Evolutionary conservation across 1,284 basidiomycete genomes (phyloP), one percentile per base, ranked within the genome.

Genomic region (Anthracocystis walkeri): DNA sequence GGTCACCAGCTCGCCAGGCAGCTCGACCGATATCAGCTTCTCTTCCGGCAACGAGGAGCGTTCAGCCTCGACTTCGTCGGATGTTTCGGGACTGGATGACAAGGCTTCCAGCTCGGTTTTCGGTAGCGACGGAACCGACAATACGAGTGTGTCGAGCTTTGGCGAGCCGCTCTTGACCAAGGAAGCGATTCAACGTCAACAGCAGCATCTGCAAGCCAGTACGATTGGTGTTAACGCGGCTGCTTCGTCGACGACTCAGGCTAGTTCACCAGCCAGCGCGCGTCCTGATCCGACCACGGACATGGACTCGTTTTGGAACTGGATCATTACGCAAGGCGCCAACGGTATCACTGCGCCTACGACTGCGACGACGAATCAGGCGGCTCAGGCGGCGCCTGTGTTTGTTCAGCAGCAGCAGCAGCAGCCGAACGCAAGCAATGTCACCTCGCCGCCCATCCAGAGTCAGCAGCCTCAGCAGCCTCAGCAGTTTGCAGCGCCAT

Each of bases 281-380:
- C 49, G 49, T 12, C 49, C 58, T 16, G 52, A 74, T 12, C 35
- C 58, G n/a, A 14, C 62, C 16, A 70, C 68, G 14, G 60, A 64
- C 27, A 68, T 81, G 67, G 79, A 81, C 42, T 74, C 71, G 25
- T 81, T 81, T 61, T 81, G 78, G 78, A 79, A 75, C 61, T 81
- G 79, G 79, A 70, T 81, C 58, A 71, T 81, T 25, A 72, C 64
- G 10, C 79, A 81, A 50, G 79, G 78, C 41, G 72, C 72, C 33
- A 71, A 65, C 41, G 75, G 65, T 27, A 66, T 71, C 55, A 58
- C 51, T 7, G 54, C 69, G 18, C 54, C 54, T 16, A 44, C 63
- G 11, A 33, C n/a, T 33, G 35, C 44, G 8, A 25, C 59, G 46
- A 20, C 59, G 46, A 27, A 44, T 10, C n/a, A 40, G 12, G 10